Percentiles rank a stretch among this genome's conserved stretches.
Conservation (phyloP, 306 rosid genomes). For the Pyrus pyrifolia region DNA sequence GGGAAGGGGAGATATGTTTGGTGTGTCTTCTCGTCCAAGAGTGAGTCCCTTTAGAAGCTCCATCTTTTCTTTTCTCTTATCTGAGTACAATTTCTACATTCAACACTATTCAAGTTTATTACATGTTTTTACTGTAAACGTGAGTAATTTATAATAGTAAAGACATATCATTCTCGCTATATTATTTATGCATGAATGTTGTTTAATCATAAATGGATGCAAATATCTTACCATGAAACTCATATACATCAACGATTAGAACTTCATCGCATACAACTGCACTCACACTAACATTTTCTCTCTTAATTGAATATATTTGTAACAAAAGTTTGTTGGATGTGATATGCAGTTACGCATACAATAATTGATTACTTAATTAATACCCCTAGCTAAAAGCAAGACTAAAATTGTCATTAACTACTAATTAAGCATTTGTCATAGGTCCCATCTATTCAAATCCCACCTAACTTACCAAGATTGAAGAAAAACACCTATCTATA, state of each 20-base stretch:
- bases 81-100: slow-evolving; percentile 61
- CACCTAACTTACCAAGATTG: background rate
- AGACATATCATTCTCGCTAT: too few relatives aligned
- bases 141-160: too few relatives aligned
- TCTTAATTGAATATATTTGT: too few relatives aligned
- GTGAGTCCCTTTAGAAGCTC: slow-evolving; percentile 65
- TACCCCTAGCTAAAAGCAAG: background rate
- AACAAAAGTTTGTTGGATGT: too few relatives aligned
- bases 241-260: background rate
- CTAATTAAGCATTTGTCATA: background rate
- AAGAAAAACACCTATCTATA: background rate
- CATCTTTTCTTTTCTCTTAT: slow-evolving; percentile 64
- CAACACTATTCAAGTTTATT: background rate
- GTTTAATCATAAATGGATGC: too few relatives aligned
- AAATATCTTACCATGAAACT: background rate
- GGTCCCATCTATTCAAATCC: background rate
- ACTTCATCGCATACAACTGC: too few relatives aligned
- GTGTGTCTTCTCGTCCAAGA: slow-evolving; percentile 43
- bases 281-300: too few relatives aligned
- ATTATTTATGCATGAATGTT: too few relatives aligned
- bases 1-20: slow-evolving; percentile 44
- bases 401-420: background rate
- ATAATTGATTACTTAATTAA: too few relatives aligned
- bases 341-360: too few relatives aligned
- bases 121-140: too few relatives aligned